Evolutionary conservation across 139 green algal genomes (phyloP).

Genomic region (Yamagishiella unicocca): DNA sequence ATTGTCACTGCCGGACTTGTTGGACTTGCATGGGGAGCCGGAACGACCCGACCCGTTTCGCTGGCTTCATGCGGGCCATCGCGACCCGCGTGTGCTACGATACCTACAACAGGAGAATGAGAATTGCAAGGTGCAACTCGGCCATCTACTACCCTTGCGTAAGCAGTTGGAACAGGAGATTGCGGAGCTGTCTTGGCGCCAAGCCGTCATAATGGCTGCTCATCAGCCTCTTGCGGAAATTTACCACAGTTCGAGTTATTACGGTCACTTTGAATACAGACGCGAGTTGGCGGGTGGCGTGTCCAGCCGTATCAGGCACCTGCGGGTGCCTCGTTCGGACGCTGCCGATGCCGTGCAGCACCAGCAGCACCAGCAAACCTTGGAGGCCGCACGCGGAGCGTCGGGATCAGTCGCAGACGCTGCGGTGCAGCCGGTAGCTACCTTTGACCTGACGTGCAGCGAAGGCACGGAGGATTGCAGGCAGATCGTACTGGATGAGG

Average conservation of each 20-base stretch:
- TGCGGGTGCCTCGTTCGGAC: not conserved
- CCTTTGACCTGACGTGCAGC: no score
- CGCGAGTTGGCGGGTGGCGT: not conserved
- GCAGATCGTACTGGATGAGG: slow-evolving; percentile 45
- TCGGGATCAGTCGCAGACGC: no score
- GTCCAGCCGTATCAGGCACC: not conserved
- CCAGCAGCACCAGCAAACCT: not conserved
- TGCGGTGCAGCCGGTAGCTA: no score
- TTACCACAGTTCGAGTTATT: not conserved
- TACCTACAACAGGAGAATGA: slow-evolving; percentile 39
- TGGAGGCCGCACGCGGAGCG: not conserved
- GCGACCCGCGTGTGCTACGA: not conserved
- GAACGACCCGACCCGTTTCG: not conserved
- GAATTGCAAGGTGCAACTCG: slow-evolving; percentile 16
- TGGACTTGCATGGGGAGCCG: slow-evolving; percentile 3
- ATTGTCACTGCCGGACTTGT: no score
- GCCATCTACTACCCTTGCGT: not conserved
- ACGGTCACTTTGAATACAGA: not conserved
- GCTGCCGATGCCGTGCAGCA: not conserved
- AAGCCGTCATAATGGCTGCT: not conserved
- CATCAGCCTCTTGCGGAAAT: not conserved
- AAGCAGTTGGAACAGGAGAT: slow-evolving; percentile 18
- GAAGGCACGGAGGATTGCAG: no score
- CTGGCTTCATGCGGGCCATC: slow-evolving; percentile 10
- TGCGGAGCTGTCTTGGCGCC: slow-evolving; percentile 6